These are phyloP conservation scores for Naganishia cerealis DNA, from an alignment of 1,284 basidiomycete genomes.

Conservation along the genomic window DNA sequence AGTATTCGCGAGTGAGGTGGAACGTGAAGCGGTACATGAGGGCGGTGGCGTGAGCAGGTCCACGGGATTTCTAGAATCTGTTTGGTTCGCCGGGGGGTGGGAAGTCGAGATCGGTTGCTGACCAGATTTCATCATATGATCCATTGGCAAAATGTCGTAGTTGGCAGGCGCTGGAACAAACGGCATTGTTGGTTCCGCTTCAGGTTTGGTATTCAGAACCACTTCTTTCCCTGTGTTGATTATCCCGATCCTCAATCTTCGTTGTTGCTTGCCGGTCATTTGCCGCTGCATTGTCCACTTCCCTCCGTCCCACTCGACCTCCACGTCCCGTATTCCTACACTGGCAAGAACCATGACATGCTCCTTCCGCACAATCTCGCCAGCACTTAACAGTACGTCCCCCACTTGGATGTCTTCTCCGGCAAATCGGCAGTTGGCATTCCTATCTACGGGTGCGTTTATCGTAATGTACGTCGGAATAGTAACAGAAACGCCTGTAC, in stretches of 20 bases:
- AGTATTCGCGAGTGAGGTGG: not conserved
- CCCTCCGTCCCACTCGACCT: conserved; percentile 1
- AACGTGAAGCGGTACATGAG: not conserved
- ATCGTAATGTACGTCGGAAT: conserved; percentile 21
- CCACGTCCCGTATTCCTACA: conserved; percentile 20
- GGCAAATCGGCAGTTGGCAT: conserved; percentile 24
- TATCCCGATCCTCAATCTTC: conserved; percentile 23
- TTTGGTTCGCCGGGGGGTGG: not conserved
- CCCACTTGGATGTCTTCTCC: conserved; percentile 29
- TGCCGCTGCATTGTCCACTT: not conserved
- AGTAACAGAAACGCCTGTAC: not conserved
- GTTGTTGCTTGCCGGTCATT: not conserved
- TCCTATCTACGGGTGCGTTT: not conserved
- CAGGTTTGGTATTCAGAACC: not conserved
- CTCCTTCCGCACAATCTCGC: conserved; percentile 18
- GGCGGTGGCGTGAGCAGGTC: not conserved
- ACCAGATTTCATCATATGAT: not conserved
- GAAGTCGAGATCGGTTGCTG: not conserved
- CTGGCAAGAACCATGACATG: conserved; percentile 31
- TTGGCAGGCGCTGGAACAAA: no score
- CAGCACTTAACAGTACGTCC: conserved; percentile 2
- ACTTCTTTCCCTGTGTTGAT: conserved; percentile 33
- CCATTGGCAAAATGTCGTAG: not conserved
- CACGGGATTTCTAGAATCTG: not conserved
- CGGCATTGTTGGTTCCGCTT: not conserved